Evolutionary conservation across 208 protist species (phyloP).

Genomic region (Porcisia hertigi): DNA sequence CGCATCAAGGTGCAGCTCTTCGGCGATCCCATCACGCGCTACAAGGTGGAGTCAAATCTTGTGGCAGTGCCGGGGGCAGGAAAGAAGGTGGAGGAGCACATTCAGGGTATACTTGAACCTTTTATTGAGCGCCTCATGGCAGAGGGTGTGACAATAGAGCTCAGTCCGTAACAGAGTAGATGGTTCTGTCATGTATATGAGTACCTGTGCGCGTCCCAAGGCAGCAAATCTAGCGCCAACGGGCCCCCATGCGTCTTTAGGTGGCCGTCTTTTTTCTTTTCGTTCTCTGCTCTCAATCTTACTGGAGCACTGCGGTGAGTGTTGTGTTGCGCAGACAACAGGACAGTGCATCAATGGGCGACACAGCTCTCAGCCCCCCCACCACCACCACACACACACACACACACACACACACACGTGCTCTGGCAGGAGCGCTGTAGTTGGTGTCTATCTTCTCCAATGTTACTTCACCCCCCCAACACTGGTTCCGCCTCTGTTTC

Average conservation of each 20-base stretch:
- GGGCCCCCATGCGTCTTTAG: neutral
- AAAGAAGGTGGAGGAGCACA: constrained; percentile 75
- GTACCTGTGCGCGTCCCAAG: neutral
- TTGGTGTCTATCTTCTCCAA: neutral
- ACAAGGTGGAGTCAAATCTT: constrained; percentile 82
- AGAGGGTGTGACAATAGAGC: constrained; percentile 63
- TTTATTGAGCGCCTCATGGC: constrained; percentile 83
- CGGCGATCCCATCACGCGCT: constrained; percentile 82
- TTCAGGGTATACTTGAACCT: constrained; percentile 74
- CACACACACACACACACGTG: neutral
- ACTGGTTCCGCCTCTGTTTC: neutral
- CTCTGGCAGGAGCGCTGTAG: neutral
- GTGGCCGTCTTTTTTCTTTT: neutral
- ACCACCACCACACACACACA: neutral
- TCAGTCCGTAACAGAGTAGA: constrained; percentile 9
- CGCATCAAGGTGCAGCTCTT: constrained; percentile 83
- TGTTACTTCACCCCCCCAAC: neutral
- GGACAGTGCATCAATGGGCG: neutral
- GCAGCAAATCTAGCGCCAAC: neutral
- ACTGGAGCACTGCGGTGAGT: neutral
- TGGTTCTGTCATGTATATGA: neutral
- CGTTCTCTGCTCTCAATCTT: neutral
- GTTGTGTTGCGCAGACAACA: neutral
- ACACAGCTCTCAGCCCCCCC: neutral
- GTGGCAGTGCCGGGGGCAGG: constrained; percentile 70